Evolutionary conservation across 352 stramenopile genomes (phyloP).

Genomic region (Globisporangium irregulare): DNA sequence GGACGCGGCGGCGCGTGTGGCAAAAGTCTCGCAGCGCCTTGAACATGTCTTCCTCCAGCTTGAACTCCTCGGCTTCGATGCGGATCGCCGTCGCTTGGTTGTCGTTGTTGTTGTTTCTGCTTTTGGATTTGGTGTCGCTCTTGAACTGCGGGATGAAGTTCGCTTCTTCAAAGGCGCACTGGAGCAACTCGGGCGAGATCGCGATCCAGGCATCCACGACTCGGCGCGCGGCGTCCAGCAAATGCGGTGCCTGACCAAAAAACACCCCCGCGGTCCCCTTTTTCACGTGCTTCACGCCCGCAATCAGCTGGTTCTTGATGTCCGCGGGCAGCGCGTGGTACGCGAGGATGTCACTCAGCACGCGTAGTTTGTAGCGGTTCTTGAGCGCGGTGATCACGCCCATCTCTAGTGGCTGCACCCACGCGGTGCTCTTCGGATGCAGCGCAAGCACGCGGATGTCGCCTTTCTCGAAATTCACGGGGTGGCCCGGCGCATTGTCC

Average conservation of each 20-base stretch:
- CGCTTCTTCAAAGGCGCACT: slow-evolving; percentile 11
- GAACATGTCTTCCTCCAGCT: slow-evolving; percentile 13
- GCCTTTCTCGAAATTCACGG: slow-evolving; percentile 11
- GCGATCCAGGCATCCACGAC: slow-evolving; percentile 21
- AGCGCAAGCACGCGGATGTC: slow-evolving; percentile 16
- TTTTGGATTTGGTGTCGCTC: background rate
- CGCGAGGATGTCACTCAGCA: slow-evolving; percentile 24
- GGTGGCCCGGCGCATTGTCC: slow-evolving; percentile 20
- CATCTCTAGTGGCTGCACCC: slow-evolving; percentile 22
- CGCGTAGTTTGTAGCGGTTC: slow-evolving; percentile 24
- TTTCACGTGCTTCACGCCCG: slow-evolving; percentile 7
- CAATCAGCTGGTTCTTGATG: slow-evolving; percentile 10
- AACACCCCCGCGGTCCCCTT: slow-evolving; percentile 16
- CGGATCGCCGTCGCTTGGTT: slow-evolving; percentile 1
- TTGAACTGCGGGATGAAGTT: slow-evolving; percentile 11
- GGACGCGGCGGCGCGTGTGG: background rate
- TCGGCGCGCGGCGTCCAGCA: slow-evolving; percentile 20
- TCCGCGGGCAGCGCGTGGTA: slow-evolving; percentile 13
- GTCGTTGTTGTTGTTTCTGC: background rate
- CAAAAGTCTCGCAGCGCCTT: slow-evolving; percentile 5
- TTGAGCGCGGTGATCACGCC: slow-evolving; percentile 25
- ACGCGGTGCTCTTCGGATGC: slow-evolving; percentile 9
- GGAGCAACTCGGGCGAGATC: slow-evolving; percentile 16
- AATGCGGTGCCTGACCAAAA: slow-evolving; percentile 21
- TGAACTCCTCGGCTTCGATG: slow-evolving; percentile 12